Evolutionary conservation across 176 grass and related monocot genomes (phyloP).

Genomic region (Aegilops bicornis): DNA sequence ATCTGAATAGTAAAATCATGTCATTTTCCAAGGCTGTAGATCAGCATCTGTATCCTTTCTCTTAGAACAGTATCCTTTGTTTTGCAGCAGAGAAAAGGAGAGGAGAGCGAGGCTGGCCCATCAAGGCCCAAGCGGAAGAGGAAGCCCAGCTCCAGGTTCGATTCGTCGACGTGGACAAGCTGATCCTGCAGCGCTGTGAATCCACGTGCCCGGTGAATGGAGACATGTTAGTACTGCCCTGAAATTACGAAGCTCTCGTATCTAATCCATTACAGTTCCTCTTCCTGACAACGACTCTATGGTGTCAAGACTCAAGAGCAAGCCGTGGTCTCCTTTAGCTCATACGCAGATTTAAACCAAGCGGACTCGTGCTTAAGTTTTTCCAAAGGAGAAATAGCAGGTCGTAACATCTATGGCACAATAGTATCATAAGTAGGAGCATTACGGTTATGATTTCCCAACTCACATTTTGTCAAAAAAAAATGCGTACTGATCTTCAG

Average conservation of each 20-base stretch:
- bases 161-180: neutral
- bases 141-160: neutral
- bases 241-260: no score
- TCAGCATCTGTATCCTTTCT: neutral
- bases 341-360: no score
- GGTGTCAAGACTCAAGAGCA: no score
- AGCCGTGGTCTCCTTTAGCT: no score
- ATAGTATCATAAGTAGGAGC: neutral
- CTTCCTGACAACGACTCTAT: no score
- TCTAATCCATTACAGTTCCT: no score
- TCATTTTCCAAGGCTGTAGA: neutral
- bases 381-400: neutral
- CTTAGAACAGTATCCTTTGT: neutral
- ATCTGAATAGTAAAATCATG: neutral
- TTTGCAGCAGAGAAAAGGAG: neutral
- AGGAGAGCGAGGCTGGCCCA: neutral
- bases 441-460: neutral
- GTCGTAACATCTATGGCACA: neutral
- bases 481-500: no score
- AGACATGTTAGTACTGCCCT: no score
- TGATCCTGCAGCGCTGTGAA: neutral
- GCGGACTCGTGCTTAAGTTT: neutral
- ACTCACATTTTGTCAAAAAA: neutral
- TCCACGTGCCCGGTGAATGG: no score
- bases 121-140: neutral